Evolutionary conservation across 345 rosid genomes (phyloP), one percentile per base, ranked within the genome.

Genomic region (Turritis glabra): DNA sequence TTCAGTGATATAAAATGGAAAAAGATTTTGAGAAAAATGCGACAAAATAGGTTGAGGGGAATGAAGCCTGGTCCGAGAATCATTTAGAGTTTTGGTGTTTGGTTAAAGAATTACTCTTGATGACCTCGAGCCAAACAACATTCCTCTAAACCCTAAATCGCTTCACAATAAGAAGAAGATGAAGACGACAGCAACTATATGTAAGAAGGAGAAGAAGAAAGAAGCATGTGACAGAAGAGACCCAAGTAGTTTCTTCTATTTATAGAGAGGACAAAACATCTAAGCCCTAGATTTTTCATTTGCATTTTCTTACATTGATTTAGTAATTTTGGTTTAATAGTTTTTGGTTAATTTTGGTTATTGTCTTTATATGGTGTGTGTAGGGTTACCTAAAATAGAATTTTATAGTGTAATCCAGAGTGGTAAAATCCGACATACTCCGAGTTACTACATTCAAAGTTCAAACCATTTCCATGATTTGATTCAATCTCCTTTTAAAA

Each of bases 11-110:
- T 18, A 18, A 37, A 33, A 40, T 7, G 10, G 14, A 27, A 22
- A 29, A 33, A 26, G 8, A 2, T 56, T 26, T n/a, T 21, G 50
- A 25, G 13, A 32, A 35, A 43, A 35, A 35, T 47, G 67, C 73
- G 73, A 67, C 23, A 32, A 17, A 21, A 51, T 44, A 69, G 84
- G 80, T 72, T 84, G 70, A 57, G 87, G 44, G 87, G 87, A 46
- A 84, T 80, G 82, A 84, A 84, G 85, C 85, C 87, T 82, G 87
- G 82, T 84, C 84, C 87, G 82, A 84, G 85, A 84, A 57, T 78
- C 84, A 82, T 65, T 37, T 40, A 84, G 79, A 71, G 64, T 40
- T 52, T 17, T 58, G n/a, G 17, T 33, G 6, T 68, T 56, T 40
- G 3, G 12, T 50, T 58, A 37, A 10, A 15, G 23, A 50, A 21